Conservation (phyloP, 2,329 filamentous ascomycete species). For the Colletotrichum sp. region DNA sequence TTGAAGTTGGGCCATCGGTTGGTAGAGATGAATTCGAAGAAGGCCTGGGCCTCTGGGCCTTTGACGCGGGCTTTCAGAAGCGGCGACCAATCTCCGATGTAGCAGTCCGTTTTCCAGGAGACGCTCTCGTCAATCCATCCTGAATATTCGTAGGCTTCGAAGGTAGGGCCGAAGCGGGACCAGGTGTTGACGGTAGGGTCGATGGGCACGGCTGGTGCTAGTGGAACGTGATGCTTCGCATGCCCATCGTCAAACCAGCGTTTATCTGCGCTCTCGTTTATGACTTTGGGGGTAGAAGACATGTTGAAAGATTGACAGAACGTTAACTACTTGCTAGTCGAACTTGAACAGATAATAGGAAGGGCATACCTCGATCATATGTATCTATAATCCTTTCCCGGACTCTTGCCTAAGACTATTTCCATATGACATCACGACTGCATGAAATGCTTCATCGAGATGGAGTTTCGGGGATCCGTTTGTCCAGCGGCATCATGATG, state of each 20-base stretch:
- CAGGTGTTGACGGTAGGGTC: background rate
- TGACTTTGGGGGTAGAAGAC: background rate
- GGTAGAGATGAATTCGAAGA: background rate
- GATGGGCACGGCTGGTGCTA: background rate
- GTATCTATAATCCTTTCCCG: background rate
- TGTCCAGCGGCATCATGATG: background rate
- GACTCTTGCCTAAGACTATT: rapidly evolving
- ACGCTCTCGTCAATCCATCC: background rate
- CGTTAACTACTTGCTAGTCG: background rate
- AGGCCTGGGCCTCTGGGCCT: background rate
- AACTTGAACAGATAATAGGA: rapidly evolving
- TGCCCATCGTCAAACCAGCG: background rate
- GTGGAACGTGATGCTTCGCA: background rate
- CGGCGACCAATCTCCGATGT: background rate
- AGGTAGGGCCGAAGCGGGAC: background rate
- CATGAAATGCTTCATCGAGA: background rate
- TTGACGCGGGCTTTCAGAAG: background rate
- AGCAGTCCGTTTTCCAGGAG: background rate
- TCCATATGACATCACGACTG: background rate
- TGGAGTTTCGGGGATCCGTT: background rate
- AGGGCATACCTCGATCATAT: background rate
- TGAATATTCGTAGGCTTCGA: background rate
- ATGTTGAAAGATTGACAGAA: background rate
- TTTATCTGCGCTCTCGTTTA: background rate
- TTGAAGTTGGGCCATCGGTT: background rate